phyloP scores from a whole-genome alignment of 768 basidiomycete genomes.

The Psilocybe cyanescens region DNA sequence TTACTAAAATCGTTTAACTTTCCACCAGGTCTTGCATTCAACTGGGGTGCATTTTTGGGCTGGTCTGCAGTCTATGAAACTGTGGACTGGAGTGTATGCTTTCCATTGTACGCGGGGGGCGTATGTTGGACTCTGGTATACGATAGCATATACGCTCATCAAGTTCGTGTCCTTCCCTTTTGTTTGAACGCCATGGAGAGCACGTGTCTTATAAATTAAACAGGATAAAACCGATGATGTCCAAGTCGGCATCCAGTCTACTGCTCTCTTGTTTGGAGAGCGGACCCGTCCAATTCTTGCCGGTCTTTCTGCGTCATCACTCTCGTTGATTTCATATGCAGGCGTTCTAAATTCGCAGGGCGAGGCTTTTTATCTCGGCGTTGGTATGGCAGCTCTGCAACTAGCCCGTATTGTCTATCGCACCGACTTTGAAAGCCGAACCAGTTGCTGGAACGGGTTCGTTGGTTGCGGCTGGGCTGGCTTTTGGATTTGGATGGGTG shows the following conservation, averaged over 20 bases:
- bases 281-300: constrained; percentile 76
- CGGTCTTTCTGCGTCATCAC: constrained; percentile 70
- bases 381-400: constrained; percentile 74
- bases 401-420: constrained; percentile 73
- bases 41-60: constrained; percentile 95
- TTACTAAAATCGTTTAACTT: not conserved
- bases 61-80: constrained; percentile 92
- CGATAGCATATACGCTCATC: constrained; percentile 98
- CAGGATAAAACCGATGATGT: constrained; percentile 95
- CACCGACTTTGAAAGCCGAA: constrained; percentile 76
- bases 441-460: constrained; percentile 92
- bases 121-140: constrained; percentile 95
- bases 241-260: constrained; percentile 87
- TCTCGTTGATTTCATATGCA: constrained; percentile 77
- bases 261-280: constrained; percentile 87
- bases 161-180: constrained; percentile 48
- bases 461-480: constrained; percentile 87
- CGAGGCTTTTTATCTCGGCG: constrained; percentile 78
- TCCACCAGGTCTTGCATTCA: constrained; percentile 85
- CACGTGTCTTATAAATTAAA: not conserved
- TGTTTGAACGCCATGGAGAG: not conserved
- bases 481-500: constrained; percentile 86
- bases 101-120: constrained; percentile 90
- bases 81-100: constrained; percentile 80
- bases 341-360: constrained; percentile 83